phyloP scores from a whole-genome alignment of 306 rosid species.

The Malus domestica region DNA sequence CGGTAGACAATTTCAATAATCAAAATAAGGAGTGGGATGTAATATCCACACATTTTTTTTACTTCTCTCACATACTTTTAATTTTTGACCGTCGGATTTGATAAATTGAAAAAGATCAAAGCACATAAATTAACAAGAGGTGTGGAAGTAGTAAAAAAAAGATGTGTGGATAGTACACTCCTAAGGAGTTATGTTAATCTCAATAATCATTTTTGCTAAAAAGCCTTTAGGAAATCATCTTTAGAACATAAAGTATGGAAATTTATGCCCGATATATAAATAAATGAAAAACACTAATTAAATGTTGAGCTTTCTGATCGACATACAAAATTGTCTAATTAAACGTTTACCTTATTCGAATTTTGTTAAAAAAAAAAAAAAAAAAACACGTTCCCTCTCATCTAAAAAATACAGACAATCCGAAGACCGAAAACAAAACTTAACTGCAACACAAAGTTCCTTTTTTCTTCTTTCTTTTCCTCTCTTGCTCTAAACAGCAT shows the following conservation, averaged over 20 bases:
- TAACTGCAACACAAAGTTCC: slow-evolving; percentile 29
- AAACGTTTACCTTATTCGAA: slow-evolving; percentile 41
- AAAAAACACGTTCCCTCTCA: slow-evolving; percentile 28
- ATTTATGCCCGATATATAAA: not conserved
- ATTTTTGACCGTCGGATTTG: too few relatives aligned
- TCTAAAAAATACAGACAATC: slow-evolving; percentile 21
- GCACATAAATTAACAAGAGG: too few relatives aligned
- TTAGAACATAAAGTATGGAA: too few relatives aligned
- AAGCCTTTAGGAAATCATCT: too few relatives aligned
- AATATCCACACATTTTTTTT: too few relatives aligned
- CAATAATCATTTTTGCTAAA: too few relatives aligned
- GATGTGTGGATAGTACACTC: too few relatives aligned
- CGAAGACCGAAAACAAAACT: slow-evolving; percentile 41
- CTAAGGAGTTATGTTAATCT: too few relatives aligned
- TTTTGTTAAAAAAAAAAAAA: slow-evolving; percentile 25
- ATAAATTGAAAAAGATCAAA: too few relatives aligned
- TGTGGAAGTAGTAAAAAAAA: too few relatives aligned
- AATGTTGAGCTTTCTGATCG: not conserved
- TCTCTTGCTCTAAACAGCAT: slow-evolving; percentile 29
- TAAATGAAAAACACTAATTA: not conserved
- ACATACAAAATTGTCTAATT: slow-evolving; percentile 26
- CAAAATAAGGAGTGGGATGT: too few relatives aligned
- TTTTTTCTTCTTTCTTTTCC: not conserved
- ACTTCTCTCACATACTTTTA: too few relatives aligned
- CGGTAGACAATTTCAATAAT: fast-evolving